These are phyloP conservation scores for Davidsoniella eucalypti DNA, from an alignment of 2,329 filamentous ascomycete genomes.

Conservation along the genomic window DNA sequence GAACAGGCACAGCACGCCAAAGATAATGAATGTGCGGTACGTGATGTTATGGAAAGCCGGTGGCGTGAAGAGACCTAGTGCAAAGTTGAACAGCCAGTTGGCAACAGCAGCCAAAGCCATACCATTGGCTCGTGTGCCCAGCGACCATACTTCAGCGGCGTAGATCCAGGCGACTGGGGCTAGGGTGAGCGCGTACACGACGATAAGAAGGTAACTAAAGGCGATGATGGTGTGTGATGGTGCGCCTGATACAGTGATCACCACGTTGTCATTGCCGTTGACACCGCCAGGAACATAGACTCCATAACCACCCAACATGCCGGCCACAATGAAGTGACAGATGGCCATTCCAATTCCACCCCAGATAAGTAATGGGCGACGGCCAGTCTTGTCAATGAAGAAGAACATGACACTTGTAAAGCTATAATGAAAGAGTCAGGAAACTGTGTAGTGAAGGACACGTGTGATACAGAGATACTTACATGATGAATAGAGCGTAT, in stretches of 20 bases:
- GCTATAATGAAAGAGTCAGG: constrained; percentile 26
- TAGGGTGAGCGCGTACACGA: constrained; percentile 46
- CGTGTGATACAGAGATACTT: neutral
- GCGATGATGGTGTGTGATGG: constrained; percentile 47
- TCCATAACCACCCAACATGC: constrained; percentile 32
- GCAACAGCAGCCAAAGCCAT: constrained; percentile 39
- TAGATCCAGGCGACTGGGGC: constrained; percentile 51
- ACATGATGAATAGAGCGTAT: constrained; percentile 26
- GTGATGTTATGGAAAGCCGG: constrained; percentile 23
- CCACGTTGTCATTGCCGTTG: constrained; percentile 25
- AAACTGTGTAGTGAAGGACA: constrained; percentile 20
- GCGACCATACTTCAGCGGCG: constrained; percentile 45
- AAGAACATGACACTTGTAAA: constrained; percentile 22
- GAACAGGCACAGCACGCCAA: constrained; percentile 26
- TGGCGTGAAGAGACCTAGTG: constrained; percentile 24
- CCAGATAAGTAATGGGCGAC: constrained; percentile 48
- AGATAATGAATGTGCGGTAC: constrained; percentile 22
- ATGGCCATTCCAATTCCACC: constrained; percentile 49
- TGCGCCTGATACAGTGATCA: constrained; percentile 32
- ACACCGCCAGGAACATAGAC: constrained; percentile 26
- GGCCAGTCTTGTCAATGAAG: constrained; percentile 37
- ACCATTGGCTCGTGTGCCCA: constrained; percentile 42
- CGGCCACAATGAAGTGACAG: constrained; percentile 40
- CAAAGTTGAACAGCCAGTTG: constrained; percentile 27
- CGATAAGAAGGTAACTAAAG: constrained; percentile 47